Base-by-base conservation (phyloP, 2,329 filamentous ascomycete species). In the Diaporthe aspalathi region DNA sequence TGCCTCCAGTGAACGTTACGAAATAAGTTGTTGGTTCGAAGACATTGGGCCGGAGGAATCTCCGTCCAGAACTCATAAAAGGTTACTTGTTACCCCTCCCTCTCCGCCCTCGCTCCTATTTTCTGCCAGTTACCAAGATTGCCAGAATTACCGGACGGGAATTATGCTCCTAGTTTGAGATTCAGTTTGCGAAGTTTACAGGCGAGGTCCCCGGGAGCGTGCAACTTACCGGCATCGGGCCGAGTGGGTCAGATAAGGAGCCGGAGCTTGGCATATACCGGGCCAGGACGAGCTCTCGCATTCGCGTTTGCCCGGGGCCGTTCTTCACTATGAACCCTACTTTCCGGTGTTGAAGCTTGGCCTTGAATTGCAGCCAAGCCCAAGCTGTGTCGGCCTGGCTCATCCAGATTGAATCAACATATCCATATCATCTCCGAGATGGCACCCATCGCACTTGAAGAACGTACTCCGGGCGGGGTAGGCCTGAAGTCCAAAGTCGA, bases 231-330 rank as follows among this genome's bases (percentile, higher is more conserved):
- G 60, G 60, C 45, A 65, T 65, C 60, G 60, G 60, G 60, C 60
- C 60, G 60, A 65, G 45, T 50, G 60, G 29, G n/a, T 35, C 57
- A 63, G 60, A 65, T 65, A 65, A 50, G 45, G 16, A 17, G 60
- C 60, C 60, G 45, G n/a, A 8, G 20, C 60, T 63, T 24, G 60
- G 43, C 60, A 14, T 5, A 8, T 20, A 4, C 29, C 27, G 20
- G 12, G 27, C 4, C 45, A 5, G 20, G 43, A 8, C 22, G 38
- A 38, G 35, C 12, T 2, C 9, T 12, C 9, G 11, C 2, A 38
- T 11, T 38, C 35, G 11, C 35, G 35, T 11, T 9, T 38, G 35
- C 35, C 5, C 11, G 35, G 12, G 35, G 35, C 5, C 35, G 35
- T 27, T 3, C 12, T 50, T 20, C 29, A 50, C 16, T 4, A 9